Conservation (phyloP, 331 rosid species). For the Pyracantha coccinea region DNA sequence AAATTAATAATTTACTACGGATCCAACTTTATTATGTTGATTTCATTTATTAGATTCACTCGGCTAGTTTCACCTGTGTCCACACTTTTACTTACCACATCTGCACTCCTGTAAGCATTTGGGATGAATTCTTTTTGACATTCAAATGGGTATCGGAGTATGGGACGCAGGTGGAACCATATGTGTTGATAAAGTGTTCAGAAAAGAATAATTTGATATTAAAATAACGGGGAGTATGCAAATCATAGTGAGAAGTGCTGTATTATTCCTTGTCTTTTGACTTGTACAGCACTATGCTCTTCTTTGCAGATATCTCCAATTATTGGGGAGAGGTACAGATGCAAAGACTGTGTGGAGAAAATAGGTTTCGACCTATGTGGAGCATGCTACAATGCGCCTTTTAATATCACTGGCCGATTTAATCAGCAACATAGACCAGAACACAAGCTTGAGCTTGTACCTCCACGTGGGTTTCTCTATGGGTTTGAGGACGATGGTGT, state of each 20-base stretch:
- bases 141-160: not conserved
- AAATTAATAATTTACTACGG: not conserved
- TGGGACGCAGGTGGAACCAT: not conserved
- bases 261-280: not conserved
- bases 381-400: conserved; percentile 4
- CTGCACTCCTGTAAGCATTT: not conserved
- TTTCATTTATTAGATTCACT: not conserved
- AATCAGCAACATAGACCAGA: conserved; percentile 11
- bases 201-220: not conserved
- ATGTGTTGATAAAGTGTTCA: not conserved
- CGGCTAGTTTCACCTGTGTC: not conserved
- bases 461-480: not conserved
- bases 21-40: not conserved
- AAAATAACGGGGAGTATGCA: not conserved
- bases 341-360: conserved; percentile 3
- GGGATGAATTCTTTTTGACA: not conserved
- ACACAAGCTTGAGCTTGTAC: not conserved
- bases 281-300: not conserved
- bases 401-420: not conserved
- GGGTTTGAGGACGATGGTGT: not conserved
- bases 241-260: not conserved
- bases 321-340: conserved; percentile 13
- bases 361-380: conserved; percentile 12
- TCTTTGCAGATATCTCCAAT: conserved; percentile 9
- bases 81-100: not conserved